Percentiles rank a stretch among this genome's conserved stretches.
Conservation (phyloP, 208 protist species). For the Vickermania spadyakhi region DNA sequence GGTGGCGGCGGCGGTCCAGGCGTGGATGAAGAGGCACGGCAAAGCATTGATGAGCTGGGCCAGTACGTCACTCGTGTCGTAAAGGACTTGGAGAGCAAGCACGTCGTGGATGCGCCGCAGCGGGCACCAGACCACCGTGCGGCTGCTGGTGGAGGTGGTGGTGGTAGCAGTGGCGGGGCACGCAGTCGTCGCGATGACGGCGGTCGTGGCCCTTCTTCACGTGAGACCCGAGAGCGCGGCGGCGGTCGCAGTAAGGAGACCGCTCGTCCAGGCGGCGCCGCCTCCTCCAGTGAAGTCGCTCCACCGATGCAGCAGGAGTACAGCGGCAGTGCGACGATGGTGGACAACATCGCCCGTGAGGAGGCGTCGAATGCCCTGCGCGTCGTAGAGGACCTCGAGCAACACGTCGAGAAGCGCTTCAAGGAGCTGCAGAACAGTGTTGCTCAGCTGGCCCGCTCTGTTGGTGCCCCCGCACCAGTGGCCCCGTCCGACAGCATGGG, state of each 20-base stretch:
- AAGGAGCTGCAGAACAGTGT: slow-evolving; percentile 43
- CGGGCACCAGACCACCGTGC: not conserved
- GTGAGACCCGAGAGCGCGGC: not conserved
- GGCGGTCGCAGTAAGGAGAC: not conserved
- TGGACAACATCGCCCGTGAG: slow-evolving; percentile 67
- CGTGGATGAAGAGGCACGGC: slow-evolving; percentile 50
- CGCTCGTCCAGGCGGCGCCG: not conserved
- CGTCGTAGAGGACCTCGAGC: slow-evolving; percentile 51
- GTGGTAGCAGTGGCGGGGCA: not conserved
- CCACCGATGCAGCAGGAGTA: not conserved
- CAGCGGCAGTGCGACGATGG: not conserved
- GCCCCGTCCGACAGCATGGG: not conserved
- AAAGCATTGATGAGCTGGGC: slow-evolving; percentile 62
- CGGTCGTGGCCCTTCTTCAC: not conserved
- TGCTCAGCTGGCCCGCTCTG: slow-evolving; percentile 17
- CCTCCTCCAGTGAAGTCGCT: not conserved
- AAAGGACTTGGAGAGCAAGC: slow-evolving; percentile 34
- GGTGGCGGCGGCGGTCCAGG: slow-evolving; percentile 2
- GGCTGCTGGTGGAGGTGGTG: not conserved
- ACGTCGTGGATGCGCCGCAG: slow-evolving; percentile 2
- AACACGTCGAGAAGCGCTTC: slow-evolving; percentile 49
- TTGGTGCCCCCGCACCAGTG: not conserved
- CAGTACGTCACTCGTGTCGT: slow-evolving; percentile 58
- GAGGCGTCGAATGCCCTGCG: slow-evolving; percentile 62
- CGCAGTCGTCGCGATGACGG: not conserved